A percentile compares a stretch with the other conserved stretches of the same genome.
These are phyloP conservation scores for Yamadazyma nakazawae DNA, from an alignment of 805 yeast genomes.

Conservation along the genomic window DNA sequence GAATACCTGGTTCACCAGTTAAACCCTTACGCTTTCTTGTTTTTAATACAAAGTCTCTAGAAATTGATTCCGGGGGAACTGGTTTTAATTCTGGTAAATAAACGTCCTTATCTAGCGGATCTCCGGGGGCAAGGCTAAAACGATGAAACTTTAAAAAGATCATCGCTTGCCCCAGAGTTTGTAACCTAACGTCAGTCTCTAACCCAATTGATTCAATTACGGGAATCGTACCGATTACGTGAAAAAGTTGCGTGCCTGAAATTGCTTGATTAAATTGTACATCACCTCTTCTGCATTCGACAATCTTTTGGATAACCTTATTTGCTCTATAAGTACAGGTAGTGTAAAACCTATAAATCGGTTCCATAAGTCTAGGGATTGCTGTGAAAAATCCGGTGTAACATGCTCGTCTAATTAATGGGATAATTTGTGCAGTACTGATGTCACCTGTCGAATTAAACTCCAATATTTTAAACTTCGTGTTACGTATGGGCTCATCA, in stretches of 20 bases:
- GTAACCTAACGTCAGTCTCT: constrained; percentile 77
- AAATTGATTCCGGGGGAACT: constrained; percentile 64
- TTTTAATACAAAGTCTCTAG: constrained; percentile 86
- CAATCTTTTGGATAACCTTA: constrained; percentile 43
- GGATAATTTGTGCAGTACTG: constrained; percentile 59
- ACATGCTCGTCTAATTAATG: constrained; percentile 81
- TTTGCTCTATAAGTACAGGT: constrained; percentile 51
- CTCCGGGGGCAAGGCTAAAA: constrained; percentile 87
- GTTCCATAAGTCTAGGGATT: constrained; percentile 77
- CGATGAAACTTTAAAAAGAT: constrained; percentile 60
- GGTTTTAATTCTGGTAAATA: constrained; percentile 69
- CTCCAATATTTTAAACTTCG: constrained; percentile 68
- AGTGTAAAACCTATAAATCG: constrained; percentile 60
- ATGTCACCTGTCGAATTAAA: constrained; percentile 50
- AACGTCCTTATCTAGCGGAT: constrained; percentile 72
- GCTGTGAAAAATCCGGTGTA: constrained; percentile 78
- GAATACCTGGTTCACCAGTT: constrained; percentile 64
- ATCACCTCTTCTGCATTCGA: constrained; percentile 68
- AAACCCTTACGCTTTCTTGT: constrained; percentile 88
- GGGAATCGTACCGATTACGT: constrained; percentile 66
- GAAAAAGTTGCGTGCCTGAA: constrained; percentile 68
- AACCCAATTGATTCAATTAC: constrained; percentile 89
- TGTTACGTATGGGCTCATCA: constrained; percentile 72
- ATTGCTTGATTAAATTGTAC: constrained; percentile 47
- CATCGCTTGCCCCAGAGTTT: constrained; percentile 76